phyloP scores from a whole-genome alignment of 176 grass and related monocot genomes.

The Oryza brachyantha region DNA sequence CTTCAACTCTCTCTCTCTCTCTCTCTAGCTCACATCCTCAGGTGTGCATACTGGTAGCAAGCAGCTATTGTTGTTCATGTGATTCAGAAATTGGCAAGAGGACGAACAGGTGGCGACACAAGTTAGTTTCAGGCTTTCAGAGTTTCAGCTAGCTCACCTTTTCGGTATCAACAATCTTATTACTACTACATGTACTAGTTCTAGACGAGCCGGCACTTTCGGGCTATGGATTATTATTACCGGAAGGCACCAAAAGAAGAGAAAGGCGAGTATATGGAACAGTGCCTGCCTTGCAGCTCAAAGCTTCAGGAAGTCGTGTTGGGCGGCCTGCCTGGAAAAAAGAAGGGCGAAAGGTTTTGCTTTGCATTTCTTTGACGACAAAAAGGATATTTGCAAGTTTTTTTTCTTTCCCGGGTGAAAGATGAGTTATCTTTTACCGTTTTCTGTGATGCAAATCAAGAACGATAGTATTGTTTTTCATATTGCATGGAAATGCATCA shows the following conservation, averaged over 20 bases:
- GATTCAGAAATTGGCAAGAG: not conserved
- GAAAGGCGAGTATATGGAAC: not conserved
- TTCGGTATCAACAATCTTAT: not conserved
- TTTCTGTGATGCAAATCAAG: too few relatives aligned
- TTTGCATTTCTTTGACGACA: not conserved
- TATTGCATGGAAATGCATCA: too few relatives aligned
- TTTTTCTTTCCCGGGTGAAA: not conserved
- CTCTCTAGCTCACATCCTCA: too few relatives aligned
- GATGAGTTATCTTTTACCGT: too few relatives aligned
- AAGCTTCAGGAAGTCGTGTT: not conserved
- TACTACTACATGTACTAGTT: not conserved
- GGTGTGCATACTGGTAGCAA: not conserved
- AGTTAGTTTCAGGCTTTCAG: conserved; percentile 19
- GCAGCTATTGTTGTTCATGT: not conserved
- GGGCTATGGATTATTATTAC: not conserved
- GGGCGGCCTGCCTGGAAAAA: not conserved
- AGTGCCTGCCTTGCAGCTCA: not conserved
- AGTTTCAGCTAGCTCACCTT: not conserved
- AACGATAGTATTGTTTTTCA: too few relatives aligned
- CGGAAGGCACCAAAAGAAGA: not conserved
- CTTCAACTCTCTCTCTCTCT: too few relatives aligned
- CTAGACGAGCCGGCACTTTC: not conserved
- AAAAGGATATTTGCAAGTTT: not conserved
- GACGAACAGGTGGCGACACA: not conserved
- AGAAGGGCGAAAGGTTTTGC: not conserved